phyloP scores from a whole-genome alignment of 257 asterid genomes.

The Solanum chmielewskii region DNA sequence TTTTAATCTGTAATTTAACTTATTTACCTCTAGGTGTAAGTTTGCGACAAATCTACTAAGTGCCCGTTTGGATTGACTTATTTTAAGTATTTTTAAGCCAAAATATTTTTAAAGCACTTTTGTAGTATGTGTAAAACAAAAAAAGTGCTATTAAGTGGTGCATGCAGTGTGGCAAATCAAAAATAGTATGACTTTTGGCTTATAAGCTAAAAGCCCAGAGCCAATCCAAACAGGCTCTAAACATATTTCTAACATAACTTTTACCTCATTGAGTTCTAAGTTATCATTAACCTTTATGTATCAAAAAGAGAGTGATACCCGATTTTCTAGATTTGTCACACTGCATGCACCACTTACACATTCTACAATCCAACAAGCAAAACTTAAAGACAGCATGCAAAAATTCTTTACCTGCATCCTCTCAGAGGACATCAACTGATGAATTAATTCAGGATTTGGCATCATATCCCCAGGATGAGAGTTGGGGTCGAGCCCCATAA shows the following conservation, averaged over 20 bases:
- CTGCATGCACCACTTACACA: not conserved
- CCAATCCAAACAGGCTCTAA: not conserved
- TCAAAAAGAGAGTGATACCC: not conserved
- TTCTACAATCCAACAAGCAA: not conserved
- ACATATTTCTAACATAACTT: not conserved
- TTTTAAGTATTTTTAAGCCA: no score
- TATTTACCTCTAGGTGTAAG: no score
- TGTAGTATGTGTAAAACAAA: no score
- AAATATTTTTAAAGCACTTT: no score
- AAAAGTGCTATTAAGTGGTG: no score
- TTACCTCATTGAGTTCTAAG: not conserved
- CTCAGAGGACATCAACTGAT: constrained; percentile 39
- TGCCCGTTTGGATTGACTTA: no score
- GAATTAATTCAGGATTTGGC: constrained; percentile 44
- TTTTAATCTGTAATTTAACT: no score
- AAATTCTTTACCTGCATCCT: constrained; percentile 30
- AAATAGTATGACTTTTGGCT: no score
- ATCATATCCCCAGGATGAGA: constrained; percentile 40
- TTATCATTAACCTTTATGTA: not conserved
- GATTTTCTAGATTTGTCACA: not conserved
- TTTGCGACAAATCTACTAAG: no score
- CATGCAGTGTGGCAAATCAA: no score
- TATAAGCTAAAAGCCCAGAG: no score
- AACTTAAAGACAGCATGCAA: not conserved
- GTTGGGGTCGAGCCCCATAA: constrained; percentile 28